Percentiles rank a stretch among this genome's conserved stretches.
Evolutionary conservation across 805 yeast species (phyloP).

Genomic region (Kodamaea leandrae): DNA sequence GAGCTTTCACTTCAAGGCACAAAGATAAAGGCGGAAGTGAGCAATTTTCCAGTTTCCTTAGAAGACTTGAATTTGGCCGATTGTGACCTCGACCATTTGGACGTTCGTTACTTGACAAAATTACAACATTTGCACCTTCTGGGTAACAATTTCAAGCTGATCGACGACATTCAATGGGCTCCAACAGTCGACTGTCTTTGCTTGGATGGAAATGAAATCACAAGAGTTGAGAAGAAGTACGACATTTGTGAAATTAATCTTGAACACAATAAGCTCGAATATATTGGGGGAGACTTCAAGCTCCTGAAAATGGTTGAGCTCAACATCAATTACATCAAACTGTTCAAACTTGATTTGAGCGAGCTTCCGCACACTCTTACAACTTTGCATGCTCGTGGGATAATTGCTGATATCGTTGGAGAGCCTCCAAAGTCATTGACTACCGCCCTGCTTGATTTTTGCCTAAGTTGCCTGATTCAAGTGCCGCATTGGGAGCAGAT

Average conservation of each 20-base stretch:
- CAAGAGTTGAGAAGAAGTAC: neutral
- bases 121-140: slow-evolving; percentile 3
- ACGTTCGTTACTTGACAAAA: neutral
- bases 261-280: neutral
- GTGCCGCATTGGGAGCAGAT: slow-evolving; percentile 5
- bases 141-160: neutral
- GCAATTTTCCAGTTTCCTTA: neutral
- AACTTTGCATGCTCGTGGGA: neutral
- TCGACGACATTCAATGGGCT: neutral
- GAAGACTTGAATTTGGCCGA: neutral
- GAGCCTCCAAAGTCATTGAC: neutral
- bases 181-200: neutral
- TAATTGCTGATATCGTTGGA: neutral
- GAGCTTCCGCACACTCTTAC: neutral
- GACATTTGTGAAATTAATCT: neutral
- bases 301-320: neutral
- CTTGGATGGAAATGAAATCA: neutral
- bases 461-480: neutral
- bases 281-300: neutral
- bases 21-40: neutral
- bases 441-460: neutral
- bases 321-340: neutral
- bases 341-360: neutral
- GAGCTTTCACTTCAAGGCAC: neutral
- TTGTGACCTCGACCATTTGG: neutral